phyloP scores from a whole-genome alignment of 176 grass and related monocot species.

The Aegilops umbellulata region DNA sequence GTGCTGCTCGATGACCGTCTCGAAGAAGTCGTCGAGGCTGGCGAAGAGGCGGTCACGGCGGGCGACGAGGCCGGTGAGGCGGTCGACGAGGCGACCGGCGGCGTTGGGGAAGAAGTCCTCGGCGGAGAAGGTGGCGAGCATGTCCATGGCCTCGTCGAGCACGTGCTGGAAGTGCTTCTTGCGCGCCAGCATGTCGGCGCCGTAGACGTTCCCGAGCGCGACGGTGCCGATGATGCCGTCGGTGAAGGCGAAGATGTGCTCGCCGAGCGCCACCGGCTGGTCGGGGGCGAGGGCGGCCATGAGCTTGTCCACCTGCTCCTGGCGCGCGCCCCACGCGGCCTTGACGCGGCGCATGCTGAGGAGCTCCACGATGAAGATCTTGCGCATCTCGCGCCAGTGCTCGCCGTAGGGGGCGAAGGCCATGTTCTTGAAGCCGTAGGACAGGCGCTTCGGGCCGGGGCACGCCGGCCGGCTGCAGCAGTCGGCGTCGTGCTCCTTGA shows the following conservation, averaged over 20 bases:
- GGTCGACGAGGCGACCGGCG: neutral
- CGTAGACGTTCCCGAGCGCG: neutral
- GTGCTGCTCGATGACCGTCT: conserved; percentile 1
- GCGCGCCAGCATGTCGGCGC: neutral
- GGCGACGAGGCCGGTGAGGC: neutral
- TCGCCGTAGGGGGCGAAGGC: neutral
- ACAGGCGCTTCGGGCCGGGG: neutral
- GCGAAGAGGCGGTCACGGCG: neutral
- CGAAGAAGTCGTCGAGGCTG: neutral
- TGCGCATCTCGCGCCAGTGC: conserved; percentile 1
- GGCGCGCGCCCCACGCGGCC: neutral
- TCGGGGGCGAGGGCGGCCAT: neutral
- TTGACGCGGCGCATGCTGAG: neutral
- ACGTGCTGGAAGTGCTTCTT: neutral
- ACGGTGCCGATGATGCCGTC: conserved; percentile 1
- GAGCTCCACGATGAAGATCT: neutral
- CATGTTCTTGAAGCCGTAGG: conserved; percentile 4
- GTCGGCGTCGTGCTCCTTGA: neutral
- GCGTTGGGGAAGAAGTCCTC: conserved; percentile 5
- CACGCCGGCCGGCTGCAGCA: neutral
- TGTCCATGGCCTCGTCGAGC: neutral
- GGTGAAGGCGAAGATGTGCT: neutral
- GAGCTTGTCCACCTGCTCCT: neutral
- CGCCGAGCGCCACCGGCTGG: neutral
- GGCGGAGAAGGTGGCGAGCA: neutral